A percentile compares a stretch with the other conserved stretches of the same genome.
phyloP scores from a whole-genome alignment of 306 rosid species.

The Trichosanthes cucumerina region DNA sequence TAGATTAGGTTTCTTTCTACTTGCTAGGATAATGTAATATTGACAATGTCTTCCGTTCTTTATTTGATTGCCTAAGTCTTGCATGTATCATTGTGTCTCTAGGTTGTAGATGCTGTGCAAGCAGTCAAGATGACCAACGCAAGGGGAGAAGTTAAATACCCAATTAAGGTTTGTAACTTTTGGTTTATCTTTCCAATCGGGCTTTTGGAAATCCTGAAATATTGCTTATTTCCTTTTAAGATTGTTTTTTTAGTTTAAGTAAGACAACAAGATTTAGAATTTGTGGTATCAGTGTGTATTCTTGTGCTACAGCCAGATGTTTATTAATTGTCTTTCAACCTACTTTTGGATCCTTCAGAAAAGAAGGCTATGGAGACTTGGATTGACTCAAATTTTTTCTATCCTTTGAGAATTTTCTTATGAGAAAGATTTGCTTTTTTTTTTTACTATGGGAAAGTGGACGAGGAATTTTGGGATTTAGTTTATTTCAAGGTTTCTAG shows the following conservation, averaged over 20 bases:
- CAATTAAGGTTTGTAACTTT: conserved; percentile 73
- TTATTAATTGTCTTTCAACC: background rate
- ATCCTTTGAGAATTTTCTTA: background rate
- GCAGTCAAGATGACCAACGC: conserved; percentile 92
- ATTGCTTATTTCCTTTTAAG: background rate
- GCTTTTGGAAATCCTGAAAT: background rate
- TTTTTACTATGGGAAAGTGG: background rate
- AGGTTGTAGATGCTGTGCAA: conserved; percentile 95
- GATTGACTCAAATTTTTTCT: background rate
- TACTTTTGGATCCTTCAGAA: background rate
- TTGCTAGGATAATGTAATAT: background rate
- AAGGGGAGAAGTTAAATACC: conserved; percentile 84
- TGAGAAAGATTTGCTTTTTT: background rate
- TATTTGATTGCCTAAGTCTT: conserved; percentile 2
- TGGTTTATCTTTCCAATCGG: background rate
- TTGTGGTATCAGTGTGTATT: background rate
- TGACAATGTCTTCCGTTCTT: background rate
- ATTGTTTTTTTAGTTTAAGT: background rate
- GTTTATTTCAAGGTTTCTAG: background rate
- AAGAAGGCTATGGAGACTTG: background rate
- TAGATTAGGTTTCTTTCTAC: background rate
- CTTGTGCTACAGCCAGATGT: background rate
- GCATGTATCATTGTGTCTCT: conserved; percentile 11
- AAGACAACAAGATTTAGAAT: background rate
- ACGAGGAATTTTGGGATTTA: background rate